A percentile compares a stretch with the other conserved stretches of the same genome.
Evolutionary conservation across 192 early-diverging fungal species (phyloP).

Genomic region (Coemansia pectinata): DNA sequence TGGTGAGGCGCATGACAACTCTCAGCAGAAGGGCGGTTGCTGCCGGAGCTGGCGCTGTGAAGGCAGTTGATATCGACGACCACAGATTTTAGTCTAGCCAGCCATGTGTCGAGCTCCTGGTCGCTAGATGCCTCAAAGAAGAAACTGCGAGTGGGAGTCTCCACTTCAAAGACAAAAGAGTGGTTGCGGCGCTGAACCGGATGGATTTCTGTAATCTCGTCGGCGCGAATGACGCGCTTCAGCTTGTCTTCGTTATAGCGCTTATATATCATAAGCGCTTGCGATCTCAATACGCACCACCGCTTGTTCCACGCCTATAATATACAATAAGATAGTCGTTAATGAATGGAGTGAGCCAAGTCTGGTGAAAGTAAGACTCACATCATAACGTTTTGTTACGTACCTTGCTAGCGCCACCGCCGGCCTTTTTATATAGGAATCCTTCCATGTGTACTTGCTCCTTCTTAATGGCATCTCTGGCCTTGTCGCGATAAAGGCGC

Average conservation of each 20-base stretch:
- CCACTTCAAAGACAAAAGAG: conserved; percentile 42
- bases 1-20: conserved; percentile 6
- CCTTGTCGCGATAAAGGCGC: conserved; percentile 38
- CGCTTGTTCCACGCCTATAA: conserved; percentile 52
- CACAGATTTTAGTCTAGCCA: conserved; percentile 22
- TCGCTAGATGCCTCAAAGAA: conserved; percentile 53
- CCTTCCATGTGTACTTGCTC: conserved; percentile 53
- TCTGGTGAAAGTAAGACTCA: neutral
- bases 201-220: conserved; percentile 40
- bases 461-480: conserved; percentile 41
- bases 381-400: neutral
- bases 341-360: neutral
- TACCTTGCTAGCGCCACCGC: conserved; percentile 51
- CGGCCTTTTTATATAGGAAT: conserved; percentile 47
- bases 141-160: conserved; percentile 40
- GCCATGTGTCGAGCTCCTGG: conserved; percentile 45
- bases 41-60: conserved; percentile 14
- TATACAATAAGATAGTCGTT: neutral
- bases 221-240: conserved; percentile 50
- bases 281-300: conserved; percentile 53
- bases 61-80: conserved; percentile 16
- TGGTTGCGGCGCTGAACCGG: conserved; percentile 43
- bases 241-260: conserved; percentile 44
- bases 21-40: conserved; percentile 20
- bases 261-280: conserved; percentile 51